Conservation (phyloP, 495 filamentous ascomycete genomes). For the Xylaria venustula region DNA sequence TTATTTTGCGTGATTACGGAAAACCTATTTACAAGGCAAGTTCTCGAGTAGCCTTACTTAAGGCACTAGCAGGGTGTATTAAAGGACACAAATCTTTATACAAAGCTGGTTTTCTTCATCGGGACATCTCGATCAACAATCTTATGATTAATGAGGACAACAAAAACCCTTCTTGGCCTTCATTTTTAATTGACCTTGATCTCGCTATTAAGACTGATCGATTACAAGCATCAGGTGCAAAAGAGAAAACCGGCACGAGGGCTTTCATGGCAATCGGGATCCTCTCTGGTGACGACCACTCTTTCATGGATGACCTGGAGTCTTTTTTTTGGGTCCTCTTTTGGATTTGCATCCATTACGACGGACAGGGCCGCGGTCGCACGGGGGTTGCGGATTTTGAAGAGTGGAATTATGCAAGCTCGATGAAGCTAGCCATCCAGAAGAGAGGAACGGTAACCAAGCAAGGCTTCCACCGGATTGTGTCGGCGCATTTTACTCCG, state of each 20-base stretch:
- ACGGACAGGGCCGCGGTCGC: slow-evolving; percentile 6
- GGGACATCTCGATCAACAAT: slow-evolving; percentile 40
- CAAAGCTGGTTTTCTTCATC: slow-evolving; percentile 32
- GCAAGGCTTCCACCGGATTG: background rate
- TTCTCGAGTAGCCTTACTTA: slow-evolving; percentile 35
- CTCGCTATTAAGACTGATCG: slow-evolving; percentile 37
- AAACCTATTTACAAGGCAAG: slow-evolving; percentile 42
- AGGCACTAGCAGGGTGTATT: slow-evolving; percentile 37
- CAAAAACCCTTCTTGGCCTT: slow-evolving; percentile 25
- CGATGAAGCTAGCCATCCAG: slow-evolving; percentile 5
- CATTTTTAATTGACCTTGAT: slow-evolving; percentile 44
- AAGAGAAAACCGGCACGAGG: slow-evolving; percentile 42
- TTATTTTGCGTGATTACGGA: slow-evolving; percentile 37
- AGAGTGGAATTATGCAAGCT: slow-evolving; percentile 27
- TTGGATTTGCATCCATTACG: slow-evolving; percentile 44
- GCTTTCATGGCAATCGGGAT: slow-evolving; percentile 45
- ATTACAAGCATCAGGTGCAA: slow-evolving; percentile 32
- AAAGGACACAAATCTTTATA: slow-evolving; percentile 35
- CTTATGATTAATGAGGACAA: slow-evolving; percentile 41
- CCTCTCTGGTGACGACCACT: slow-evolving; percentile 39
- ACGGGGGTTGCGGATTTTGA: slow-evolving; percentile 10
- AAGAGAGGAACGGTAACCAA: background rate
- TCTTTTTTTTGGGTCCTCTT: slow-evolving; percentile 57
- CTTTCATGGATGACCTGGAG: slow-evolving; percentile 49
- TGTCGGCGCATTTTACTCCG: slow-evolving; percentile 16